These are phyloP conservation scores for Gilbertella persicaria DNA, from an alignment of 371 early-diverging fungal species.

Conservation along the genomic window DNA sequence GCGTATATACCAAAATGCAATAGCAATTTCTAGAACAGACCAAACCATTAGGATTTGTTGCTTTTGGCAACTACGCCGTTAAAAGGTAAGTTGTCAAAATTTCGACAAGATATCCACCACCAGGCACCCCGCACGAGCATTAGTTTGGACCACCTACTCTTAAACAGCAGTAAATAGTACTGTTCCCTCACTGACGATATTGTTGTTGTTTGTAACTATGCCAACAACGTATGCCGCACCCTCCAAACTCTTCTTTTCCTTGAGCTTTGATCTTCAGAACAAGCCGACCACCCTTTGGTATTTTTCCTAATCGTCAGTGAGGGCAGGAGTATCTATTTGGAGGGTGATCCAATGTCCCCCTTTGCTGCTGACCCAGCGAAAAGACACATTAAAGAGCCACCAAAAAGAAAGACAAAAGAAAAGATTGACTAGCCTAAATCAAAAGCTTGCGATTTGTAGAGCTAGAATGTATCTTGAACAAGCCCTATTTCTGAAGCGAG, in stretches of 20 bases:
- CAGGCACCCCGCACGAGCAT: background rate
- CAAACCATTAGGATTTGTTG: no score
- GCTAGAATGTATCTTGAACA: background rate
- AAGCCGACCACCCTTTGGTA: no score
- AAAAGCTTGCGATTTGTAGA: background rate
- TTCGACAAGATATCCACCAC: no score
- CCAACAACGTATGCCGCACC: background rate
- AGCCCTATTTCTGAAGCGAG: background rate
- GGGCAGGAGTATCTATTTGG: no score
- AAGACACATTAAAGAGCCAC: background rate
- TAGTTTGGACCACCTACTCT: background rate
- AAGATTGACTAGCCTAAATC: background rate
- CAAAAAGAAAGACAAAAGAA: background rate
- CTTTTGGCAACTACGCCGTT: no score
- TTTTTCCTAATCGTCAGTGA: no score
- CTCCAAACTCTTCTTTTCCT: background rate
- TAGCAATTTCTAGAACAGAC: no score
- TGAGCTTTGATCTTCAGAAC: background rate
- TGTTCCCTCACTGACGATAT: background rate
- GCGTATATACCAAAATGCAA: no score
- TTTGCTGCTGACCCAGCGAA: no score
- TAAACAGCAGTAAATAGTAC: background rate
- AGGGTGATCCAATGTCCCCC: no score
- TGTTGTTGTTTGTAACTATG: background rate
- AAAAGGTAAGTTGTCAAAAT: no score